Evolutionary conservation across 257 asterid species (phyloP).

Genomic region (Solanum chaucha): DNA sequence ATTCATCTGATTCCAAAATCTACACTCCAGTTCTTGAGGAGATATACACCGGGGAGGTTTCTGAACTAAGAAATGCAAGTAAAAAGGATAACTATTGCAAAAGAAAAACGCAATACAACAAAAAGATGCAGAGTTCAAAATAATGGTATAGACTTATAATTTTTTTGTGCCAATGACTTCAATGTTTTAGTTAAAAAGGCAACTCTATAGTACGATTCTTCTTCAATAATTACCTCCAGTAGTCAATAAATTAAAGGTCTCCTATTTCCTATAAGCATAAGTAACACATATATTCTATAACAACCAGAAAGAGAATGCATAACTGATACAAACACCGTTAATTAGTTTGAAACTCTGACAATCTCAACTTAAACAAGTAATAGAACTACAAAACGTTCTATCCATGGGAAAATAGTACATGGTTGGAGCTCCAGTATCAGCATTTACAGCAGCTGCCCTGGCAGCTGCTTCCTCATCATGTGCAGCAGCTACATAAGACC

Average conservation of each 20-base stretch:
- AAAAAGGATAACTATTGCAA: neutral
- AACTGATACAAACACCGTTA: neutral
- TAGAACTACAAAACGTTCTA: slow-evolving; percentile 2
- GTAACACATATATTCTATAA: neutral
- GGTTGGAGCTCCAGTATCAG: slow-evolving; percentile 65
- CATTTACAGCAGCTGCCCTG: slow-evolving; percentile 45
- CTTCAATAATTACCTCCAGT: neutral
- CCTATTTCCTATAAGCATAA: neutral
- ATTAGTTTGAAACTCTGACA: neutral
- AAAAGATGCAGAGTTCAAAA: neutral
- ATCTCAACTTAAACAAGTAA: neutral
- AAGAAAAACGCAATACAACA: neutral
- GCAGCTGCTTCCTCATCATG: slow-evolving; percentile 83
- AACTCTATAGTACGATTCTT: neutral
- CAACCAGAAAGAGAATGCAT: neutral
- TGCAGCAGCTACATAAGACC: slow-evolving; percentile 42
- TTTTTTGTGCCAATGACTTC: neutral
- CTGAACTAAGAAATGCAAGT: neutral
- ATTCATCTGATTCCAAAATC: neutral
- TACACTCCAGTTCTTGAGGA: neutral
- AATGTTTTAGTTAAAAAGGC: neutral
- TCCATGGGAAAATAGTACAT: slow-evolving; percentile 32
- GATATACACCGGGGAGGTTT: neutral
- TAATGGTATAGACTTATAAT: neutral
- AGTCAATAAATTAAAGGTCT: neutral